phyloP scores from a whole-genome alignment of 2,329 filamentous ascomycete species.

The Colletotrichum tofieldiae region DNA sequence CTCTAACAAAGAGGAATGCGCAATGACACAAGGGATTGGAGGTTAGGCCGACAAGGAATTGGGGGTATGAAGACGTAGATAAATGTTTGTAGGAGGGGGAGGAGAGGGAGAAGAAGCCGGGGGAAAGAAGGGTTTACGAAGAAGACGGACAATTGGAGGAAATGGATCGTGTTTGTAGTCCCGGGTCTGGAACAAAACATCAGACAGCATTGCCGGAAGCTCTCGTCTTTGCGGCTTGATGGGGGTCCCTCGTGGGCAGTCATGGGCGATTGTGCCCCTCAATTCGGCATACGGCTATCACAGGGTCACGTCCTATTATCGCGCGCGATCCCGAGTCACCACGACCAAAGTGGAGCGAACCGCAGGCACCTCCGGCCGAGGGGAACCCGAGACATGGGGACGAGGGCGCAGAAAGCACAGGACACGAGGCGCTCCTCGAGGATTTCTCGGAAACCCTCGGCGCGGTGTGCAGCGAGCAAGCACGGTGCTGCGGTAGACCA shows the following conservation, averaged over 20 bases:
- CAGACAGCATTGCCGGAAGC: slow-evolving; percentile 33
- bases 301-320: slow-evolving; percentile 36
- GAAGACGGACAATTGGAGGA: slow-evolving; percentile 38
- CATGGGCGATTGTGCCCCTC: slow-evolving; percentile 29
- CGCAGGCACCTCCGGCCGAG: slow-evolving; percentile 48
- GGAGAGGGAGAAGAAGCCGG: slow-evolving; percentile 28
- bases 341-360: slow-evolving; percentile 33
- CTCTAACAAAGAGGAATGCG: slow-evolving; percentile 26
- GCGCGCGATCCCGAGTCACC: slow-evolving; percentile 38
- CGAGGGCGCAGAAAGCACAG: slow-evolving; percentile 6
- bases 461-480: slow-evolving; percentile 34
- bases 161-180: slow-evolving; percentile 31
- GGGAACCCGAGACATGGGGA: slow-evolving; percentile 46
- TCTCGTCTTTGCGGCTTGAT: slow-evolving; percentile 21
- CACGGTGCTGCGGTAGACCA: slow-evolving; percentile 11
- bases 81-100: slow-evolving; percentile 28
- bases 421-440: slow-evolving; percentile 35
- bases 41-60: slow-evolving; percentile 21
- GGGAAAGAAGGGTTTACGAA: slow-evolving; percentile 16
- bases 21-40: slow-evolving; percentile 11
- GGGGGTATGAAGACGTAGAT: background rate
- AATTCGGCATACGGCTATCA: slow-evolving; percentile 43
- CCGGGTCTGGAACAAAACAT: slow-evolving; percentile 36
- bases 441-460: slow-evolving; percentile 45
- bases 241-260: slow-evolving; percentile 9